Evolutionary conservation across 192 early-diverging fungal species (phyloP).

Genomic region (Coemansia sp.): DNA sequence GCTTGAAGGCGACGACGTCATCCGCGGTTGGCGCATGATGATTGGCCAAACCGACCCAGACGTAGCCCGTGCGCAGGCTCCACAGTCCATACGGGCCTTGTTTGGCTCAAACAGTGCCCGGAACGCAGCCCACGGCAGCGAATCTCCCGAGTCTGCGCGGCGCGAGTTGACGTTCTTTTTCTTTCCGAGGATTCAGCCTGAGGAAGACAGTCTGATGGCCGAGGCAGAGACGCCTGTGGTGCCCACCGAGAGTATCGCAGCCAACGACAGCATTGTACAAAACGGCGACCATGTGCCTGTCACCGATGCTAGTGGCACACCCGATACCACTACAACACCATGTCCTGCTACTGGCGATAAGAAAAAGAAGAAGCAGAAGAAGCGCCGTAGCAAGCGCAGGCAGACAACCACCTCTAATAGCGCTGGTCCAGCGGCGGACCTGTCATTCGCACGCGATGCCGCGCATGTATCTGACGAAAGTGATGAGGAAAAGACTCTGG

Average conservation of each 20-base stretch:
- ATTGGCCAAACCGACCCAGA: constrained; percentile 54
- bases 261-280: background rate
- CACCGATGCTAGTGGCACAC: background rate
- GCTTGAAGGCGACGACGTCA: constrained; percentile 55
- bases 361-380: constrained; percentile 47
- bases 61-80: constrained; percentile 30
- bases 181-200: constrained; percentile 30
- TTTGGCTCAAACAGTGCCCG: constrained; percentile 45
- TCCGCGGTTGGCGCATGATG: constrained; percentile 56
- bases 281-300: background rate
- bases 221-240: background rate
- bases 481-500: constrained; percentile 18
- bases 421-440: background rate
- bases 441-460: constrained; percentile 1
- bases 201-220: background rate
- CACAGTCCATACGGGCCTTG: constrained; percentile 54
- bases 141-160: constrained; percentile 45
- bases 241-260: background rate
- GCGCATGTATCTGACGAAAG: constrained; percentile 27
- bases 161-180: constrained; percentile 56
- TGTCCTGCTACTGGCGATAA: constrained; percentile 12
- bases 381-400: constrained; percentile 48
- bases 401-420: constrained; percentile 22
- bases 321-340: background rate
- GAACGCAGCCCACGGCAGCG: constrained; percentile 63